phyloP scores from a whole-genome alignment of 345 rosid species.

The Gossypium thurberi region DNA sequence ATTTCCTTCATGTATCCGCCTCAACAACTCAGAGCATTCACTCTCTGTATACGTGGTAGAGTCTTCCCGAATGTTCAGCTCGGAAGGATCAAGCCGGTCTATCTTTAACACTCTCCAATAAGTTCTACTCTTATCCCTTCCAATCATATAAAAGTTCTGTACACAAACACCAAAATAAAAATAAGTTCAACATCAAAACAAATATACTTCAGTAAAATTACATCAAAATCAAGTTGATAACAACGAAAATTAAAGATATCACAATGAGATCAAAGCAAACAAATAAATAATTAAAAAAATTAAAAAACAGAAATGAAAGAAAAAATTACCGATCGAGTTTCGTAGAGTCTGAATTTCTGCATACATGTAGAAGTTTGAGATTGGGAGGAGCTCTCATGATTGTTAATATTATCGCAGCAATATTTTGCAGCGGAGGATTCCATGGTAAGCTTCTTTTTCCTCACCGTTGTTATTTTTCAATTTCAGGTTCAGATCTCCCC shows the following conservation, averaged over 20 bases:
- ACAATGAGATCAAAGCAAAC: constrained; percentile 5
- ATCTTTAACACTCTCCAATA: constrained; percentile 79
- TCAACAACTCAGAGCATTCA: constrained; percentile 69
- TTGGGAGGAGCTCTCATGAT: constrained; percentile 14
- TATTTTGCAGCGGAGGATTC: constrained; percentile 12
- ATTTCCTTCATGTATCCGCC: constrained; percentile 92
- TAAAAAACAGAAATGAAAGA: neutral
- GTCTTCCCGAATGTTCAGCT: constrained; percentile 76
- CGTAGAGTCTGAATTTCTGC: constrained; percentile 73
- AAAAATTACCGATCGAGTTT: constrained; percentile 66
- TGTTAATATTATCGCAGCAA: neutral
- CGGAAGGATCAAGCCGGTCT: constrained; percentile 61
- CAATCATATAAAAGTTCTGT: constrained; percentile 79
- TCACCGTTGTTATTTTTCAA: neutral
- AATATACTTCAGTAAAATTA: neutral
- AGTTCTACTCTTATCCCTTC: constrained; percentile 61
- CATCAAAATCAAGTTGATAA: neutral
- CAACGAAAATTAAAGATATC: constrained; percentile 9
- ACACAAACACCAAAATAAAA: constrained; percentile 8
- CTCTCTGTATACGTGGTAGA: constrained; percentile 59
- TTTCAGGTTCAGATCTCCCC: constrained; percentile 39
- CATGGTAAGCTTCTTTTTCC: constrained; percentile 10
- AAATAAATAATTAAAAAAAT: neutral
- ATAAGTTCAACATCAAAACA: constrained; percentile 1
- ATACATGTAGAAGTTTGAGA: constrained; percentile 23